Percentiles rank a stretch among this genome's conserved stretches.
phyloP scores from a whole-genome alignment of 192 early-diverging fungal species.

The Bifiguratus adelaidae region DNA sequence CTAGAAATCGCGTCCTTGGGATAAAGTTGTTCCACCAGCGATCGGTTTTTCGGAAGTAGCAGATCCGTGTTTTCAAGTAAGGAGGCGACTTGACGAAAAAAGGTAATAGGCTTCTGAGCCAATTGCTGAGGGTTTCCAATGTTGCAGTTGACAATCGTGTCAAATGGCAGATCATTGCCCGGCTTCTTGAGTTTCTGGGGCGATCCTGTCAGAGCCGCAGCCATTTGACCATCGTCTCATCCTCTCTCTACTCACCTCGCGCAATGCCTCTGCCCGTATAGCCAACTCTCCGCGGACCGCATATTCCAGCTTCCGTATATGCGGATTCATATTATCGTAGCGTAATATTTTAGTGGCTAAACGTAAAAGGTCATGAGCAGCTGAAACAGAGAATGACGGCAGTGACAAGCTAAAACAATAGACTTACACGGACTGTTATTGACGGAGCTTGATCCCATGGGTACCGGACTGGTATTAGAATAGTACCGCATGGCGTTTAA shows the following conservation, averaged over 20 bases:
- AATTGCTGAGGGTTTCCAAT: conserved; percentile 94
- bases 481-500: too few relatives aligned
- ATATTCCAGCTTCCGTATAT: conserved; percentile 74
- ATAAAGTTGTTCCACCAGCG: conserved; percentile 45
- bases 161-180: conserved; percentile 50
- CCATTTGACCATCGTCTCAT: not conserved
- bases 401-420: too few relatives aligned
- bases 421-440: too few relatives aligned
- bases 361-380: too few relatives aligned
- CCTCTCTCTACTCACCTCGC: conserved; percentile 21
- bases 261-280: conserved; percentile 82
- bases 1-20: conserved; percentile 79
- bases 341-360: conserved; percentile 68
- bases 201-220: not conserved
- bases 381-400: too few relatives aligned
- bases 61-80: conserved; percentile 85
- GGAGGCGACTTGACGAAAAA: conserved; percentile 90
- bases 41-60: conserved; percentile 48
- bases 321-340: conserved; percentile 58
- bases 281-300: conserved; percentile 94
- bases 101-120: conserved; percentile 85
- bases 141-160: conserved; percentile 65
- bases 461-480: too few relatives aligned
- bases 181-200: conserved; percentile 27
- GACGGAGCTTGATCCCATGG: too few relatives aligned